Percentiles rank a stretch among this genome's conserved stretches.
Conservation (phyloP, 2,329 filamentous ascomycete genomes). For the Fusarium veterinarium region DNA sequence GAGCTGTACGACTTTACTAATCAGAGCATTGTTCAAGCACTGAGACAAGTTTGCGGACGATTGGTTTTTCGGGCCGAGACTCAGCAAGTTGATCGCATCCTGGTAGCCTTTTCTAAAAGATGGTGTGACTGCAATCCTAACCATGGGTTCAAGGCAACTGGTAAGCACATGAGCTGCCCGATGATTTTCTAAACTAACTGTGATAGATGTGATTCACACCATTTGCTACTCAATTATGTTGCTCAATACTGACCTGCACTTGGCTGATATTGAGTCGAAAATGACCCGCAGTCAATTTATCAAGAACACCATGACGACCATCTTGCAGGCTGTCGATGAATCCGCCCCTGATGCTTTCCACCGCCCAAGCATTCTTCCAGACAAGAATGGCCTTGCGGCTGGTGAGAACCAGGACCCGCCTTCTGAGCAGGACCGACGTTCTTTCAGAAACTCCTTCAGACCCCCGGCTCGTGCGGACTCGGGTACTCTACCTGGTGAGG, state of each 20-base stretch:
- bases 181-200: conserved; percentile 47
- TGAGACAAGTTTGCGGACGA: conserved; percentile 84
- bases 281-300: conserved; percentile 97
- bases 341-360: conserved; percentile 76
- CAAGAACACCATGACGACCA: conserved; percentile 94
- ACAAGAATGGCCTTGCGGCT: conserved; percentile 50
- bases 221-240: conserved; percentile 97
- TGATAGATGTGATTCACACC: conserved; percentile 89
- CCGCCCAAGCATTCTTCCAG: conserved; percentile 65
- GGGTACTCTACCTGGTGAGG: conserved; percentile 55
- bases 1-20: conserved; percentile 88
- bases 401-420: conserved; percentile 50
- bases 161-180: conserved; percentile 61
- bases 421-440: conserved; percentile 53
- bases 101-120: conserved; percentile 87
- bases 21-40: conserved; percentile 80
- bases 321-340: conserved; percentile 80
- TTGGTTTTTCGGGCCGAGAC: conserved; percentile 90
- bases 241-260: conserved; percentile 93
- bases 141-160: conserved; percentile 90
- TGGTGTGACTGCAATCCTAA: conserved; percentile 95
- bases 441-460: conserved; percentile 62
- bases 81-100: conserved; percentile 94
- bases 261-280: conserved; percentile 94
- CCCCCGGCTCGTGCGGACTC: conserved; percentile 57